Evolutionary conservation across 192 early-diverging fungal species (phyloP).

Genomic region (Coemansia reversa): DNA sequence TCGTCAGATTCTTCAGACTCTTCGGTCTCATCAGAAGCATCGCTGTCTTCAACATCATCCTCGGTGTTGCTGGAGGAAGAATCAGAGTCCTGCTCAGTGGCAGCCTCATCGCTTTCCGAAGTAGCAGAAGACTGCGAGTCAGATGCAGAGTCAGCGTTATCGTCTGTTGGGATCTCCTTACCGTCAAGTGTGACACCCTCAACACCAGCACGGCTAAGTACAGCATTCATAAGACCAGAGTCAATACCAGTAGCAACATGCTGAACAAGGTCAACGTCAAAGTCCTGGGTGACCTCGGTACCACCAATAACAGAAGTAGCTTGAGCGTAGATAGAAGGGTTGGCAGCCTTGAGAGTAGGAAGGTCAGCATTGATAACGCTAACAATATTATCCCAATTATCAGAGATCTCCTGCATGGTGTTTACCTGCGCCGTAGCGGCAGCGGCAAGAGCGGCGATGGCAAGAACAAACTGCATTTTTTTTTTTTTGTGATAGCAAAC

Average conservation of each 20-base stretch:
- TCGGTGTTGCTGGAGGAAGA: neutral
- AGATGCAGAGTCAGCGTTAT: neutral
- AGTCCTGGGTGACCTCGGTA: slow-evolving; percentile 28
- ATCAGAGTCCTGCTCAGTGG: slow-evolving; percentile 1
- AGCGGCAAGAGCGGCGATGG: slow-evolving; percentile 20
- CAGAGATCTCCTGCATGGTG: slow-evolving; percentile 36
- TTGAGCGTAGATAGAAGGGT: slow-evolving; percentile 33
- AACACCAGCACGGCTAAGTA: slow-evolving; percentile 43
- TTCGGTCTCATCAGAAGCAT: no score
- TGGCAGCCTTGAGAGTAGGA: slow-evolving; percentile 34
- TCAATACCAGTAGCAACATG: slow-evolving; percentile 46
- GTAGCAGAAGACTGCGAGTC: neutral
- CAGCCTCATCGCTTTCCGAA: neutral
- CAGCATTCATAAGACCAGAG: slow-evolving; percentile 46
- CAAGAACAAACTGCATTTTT: slow-evolving; percentile 44
- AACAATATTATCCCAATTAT: slow-evolving; percentile 35
- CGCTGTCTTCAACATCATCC: no score
- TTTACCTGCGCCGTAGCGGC: slow-evolving; percentile 21
- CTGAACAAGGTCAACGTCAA: slow-evolving; percentile 36
- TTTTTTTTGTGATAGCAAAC: slow-evolving; percentile 14
- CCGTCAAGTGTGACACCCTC: slow-evolving; percentile 44
- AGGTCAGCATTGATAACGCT: slow-evolving; percentile 41
- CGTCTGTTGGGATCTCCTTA: slow-evolving; percentile 13
- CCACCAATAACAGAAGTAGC: slow-evolving; percentile 48
- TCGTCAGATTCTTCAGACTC: neutral